phyloP scores from a whole-genome alignment of 768 basidiomycete genomes.

The Collybiopsis confluens region DNA sequence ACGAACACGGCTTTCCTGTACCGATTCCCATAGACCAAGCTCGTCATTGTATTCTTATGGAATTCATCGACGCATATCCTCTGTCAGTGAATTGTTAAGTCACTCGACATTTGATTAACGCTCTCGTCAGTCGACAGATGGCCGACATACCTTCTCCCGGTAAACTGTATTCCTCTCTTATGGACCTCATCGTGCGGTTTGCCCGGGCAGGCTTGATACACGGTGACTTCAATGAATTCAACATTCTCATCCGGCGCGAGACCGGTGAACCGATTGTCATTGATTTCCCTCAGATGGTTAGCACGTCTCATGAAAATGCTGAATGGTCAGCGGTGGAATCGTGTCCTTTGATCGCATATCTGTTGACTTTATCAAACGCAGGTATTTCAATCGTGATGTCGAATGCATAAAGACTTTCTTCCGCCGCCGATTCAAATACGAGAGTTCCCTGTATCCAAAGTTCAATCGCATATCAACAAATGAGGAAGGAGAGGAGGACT shows the following conservation, averaged over 20 bases:
- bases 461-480: slow-evolving; percentile 66
- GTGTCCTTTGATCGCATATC: slow-evolving; percentile 10
- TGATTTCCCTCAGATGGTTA: slow-evolving; percentile 99
- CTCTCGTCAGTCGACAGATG: slow-evolving; percentile 71
- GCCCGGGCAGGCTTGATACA: slow-evolving; percentile 95
- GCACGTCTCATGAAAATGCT: slow-evolving; percentile 92
- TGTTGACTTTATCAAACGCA: slow-evolving; percentile 26
- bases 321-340: slow-evolving; percentile 65
- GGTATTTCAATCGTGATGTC: slow-evolving; percentile 99
- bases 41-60: slow-evolving; percentile 94
- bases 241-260: slow-evolving; percentile 86
- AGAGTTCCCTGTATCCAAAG: slow-evolving; percentile 82
- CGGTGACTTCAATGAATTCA: slow-evolving; percentile 99
- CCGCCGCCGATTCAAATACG: slow-evolving; percentile 85
- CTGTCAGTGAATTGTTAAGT: slow-evolving; percentile 53
- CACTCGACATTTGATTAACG: background rate
- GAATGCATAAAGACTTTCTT: slow-evolving; percentile 95
- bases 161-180: slow-evolving; percentile 83
- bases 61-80: slow-evolving; percentile 91
- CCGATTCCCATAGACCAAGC: slow-evolving; percentile 93
- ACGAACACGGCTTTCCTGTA: slow-evolving; percentile 91
- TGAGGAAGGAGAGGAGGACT: slow-evolving; percentile 43
- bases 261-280: slow-evolving; percentile 81
- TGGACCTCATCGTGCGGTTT: slow-evolving; percentile 95
- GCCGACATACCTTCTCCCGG: slow-evolving; percentile 80